These are phyloP conservation scores for Agarophyton chilense DNA, from an alignment of 23 red algal genomes.

Conservation along the genomic window DNA sequence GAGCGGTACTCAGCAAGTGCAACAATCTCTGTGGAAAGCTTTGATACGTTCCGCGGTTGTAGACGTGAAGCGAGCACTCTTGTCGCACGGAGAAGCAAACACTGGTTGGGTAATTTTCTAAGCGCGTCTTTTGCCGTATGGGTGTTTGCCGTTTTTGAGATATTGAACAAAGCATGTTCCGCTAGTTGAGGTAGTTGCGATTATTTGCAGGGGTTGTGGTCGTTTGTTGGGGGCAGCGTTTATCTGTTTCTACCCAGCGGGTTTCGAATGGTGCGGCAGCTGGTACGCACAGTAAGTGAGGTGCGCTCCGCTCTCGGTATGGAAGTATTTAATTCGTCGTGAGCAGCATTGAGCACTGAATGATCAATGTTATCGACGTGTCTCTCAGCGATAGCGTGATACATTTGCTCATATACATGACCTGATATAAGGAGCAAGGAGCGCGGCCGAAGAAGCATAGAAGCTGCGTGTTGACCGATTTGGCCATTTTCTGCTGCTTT, in stretches of 20 bases:
- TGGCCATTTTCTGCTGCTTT: background rate
- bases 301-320: conserved; percentile 33
- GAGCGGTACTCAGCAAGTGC: background rate
- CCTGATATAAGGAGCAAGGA: conserved; percentile 69
- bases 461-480: background rate
- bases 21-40: conserved; percentile 38
- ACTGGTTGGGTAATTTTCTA: conserved; percentile 49
- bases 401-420: conserved; percentile 66
- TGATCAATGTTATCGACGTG: conserved; percentile 33
- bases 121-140: background rate
- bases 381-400: conserved; percentile 79
- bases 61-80: conserved; percentile 29
- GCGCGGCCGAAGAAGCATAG: conserved; percentile 57
- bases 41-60: conserved; percentile 38
- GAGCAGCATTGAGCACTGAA: conserved; percentile 47
- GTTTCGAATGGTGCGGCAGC: conserved; percentile 43
- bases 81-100: conserved; percentile 7
- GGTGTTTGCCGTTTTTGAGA: too few species aligned
- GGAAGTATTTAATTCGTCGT: background rate
- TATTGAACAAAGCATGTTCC: too few species aligned
- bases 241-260: conserved; percentile 19
- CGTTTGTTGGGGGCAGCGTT: background rate
- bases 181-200: background rate
- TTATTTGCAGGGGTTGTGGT: background rate
- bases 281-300: conserved; percentile 38